Percentiles rank a stretch among this genome's conserved stretches.
phyloP scores from a whole-genome alignment of 768 basidiomycete genomes.

The Kwoniella newhampshirensis region DNA sequence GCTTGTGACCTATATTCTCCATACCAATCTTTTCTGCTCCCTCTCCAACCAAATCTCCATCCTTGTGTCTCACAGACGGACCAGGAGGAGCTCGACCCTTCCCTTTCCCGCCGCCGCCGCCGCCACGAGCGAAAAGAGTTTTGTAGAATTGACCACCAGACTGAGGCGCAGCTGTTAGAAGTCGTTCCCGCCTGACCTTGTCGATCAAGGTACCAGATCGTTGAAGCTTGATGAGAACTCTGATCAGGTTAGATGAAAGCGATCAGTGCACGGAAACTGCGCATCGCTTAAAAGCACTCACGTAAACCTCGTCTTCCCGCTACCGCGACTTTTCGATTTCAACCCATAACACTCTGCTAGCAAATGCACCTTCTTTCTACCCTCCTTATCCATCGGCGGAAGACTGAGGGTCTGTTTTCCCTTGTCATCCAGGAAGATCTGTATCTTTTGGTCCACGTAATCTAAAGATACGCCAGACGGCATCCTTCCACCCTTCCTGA shows the following conservation, averaged over 20 bases:
- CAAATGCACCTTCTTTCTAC: conserved; percentile 73
- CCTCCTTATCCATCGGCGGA: conserved; percentile 74
- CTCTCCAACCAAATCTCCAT: conserved; percentile 86
- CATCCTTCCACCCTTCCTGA: conserved; percentile 27
- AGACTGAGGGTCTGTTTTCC: conserved; percentile 63
- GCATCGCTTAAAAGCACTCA: conserved; percentile 28
- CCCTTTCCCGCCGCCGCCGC: conserved; percentile 45
- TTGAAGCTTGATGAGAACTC: conserved; percentile 68
- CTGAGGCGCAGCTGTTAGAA: conserved; percentile 47
- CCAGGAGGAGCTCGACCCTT: conserved; percentile 26
- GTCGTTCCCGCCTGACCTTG: conserved; percentile 62
- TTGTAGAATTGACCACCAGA: conserved; percentile 50
- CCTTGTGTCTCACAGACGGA: conserved; percentile 61
- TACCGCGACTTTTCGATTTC: conserved; percentile 71
- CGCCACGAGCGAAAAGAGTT: conserved; percentile 48
- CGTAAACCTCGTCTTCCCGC: conserved; percentile 70
- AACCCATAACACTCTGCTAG: conserved; percentile 75
- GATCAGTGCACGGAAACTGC: not conserved
- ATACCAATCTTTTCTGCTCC: conserved; percentile 76
- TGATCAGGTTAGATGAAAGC: conserved; percentile 9
- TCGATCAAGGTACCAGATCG: conserved; percentile 61
- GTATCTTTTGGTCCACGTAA: conserved; percentile 58
- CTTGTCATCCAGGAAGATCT: conserved; percentile 65
- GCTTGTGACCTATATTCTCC: conserved; percentile 79
- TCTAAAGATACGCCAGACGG: conserved; percentile 16